A percentile compares a stretch with the other conserved stretches of the same genome.
Evolutionary conservation across 2,329 filamentous ascomycete genomes (phyloP).

Genomic region (Arachnopeziza araneosa): DNA sequence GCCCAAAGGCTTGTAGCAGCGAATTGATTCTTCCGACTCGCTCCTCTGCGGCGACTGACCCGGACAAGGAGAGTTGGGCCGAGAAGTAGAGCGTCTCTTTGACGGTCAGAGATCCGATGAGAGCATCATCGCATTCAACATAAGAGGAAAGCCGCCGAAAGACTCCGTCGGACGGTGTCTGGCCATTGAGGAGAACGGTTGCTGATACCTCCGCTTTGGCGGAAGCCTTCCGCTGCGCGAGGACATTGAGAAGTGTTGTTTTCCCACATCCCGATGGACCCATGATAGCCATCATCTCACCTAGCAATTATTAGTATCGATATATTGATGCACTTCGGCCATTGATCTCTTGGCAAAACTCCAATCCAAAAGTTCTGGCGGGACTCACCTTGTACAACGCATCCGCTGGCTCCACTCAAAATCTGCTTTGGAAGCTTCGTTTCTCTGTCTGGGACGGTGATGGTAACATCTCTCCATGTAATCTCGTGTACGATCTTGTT

Average conservation of each 20-base stretch:
- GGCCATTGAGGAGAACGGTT: conserved; percentile 65
- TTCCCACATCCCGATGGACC: conserved; percentile 51
- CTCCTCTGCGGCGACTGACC: conserved; percentile 62
- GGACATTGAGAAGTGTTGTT: conserved; percentile 52
- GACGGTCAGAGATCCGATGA: conserved; percentile 73
- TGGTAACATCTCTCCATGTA: conserved; percentile 59
- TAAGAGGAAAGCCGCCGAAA: conserved; percentile 77
- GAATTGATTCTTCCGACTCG: conserved; percentile 85
- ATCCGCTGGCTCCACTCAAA: conserved; percentile 54
- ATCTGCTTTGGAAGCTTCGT: conserved; percentile 57
- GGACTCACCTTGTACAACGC: conserved; percentile 38
- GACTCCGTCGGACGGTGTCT: conserved; percentile 60
- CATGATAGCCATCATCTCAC: conserved; percentile 62
- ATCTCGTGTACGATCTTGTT: conserved; percentile 60
- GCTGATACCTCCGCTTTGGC: conserved; percentile 85
- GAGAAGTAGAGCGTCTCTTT: conserved; percentile 85
- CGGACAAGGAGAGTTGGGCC: conserved; percentile 81
- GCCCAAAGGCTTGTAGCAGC: conserved; percentile 57
- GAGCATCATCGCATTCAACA: conserved; percentile 87
- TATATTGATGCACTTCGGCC: neutral
- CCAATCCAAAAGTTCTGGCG: conserved; percentile 31
- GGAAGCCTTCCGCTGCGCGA: conserved; percentile 48
- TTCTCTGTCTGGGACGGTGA: conserved; percentile 64
- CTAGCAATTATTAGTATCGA: conserved; percentile 30
- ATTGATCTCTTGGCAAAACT: neutral